Evolutionary conservation across 192 early-diverging fungal genomes (phyloP).

Genomic region (Entomortierella beljakovae): DNA sequence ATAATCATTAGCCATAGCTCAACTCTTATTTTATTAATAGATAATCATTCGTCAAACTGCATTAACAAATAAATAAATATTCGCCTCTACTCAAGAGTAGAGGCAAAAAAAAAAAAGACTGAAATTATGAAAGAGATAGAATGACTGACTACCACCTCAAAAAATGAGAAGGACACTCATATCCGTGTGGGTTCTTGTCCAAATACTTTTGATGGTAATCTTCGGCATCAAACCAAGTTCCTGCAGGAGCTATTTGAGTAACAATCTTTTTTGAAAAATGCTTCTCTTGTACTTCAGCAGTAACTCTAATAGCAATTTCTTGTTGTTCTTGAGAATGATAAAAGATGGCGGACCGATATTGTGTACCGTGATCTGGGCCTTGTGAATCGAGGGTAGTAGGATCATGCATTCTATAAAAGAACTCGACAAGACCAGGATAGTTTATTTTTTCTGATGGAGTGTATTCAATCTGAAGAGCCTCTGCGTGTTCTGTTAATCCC

Average conservation of each 20-base stretch:
- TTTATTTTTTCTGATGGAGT: conserved; percentile 67
- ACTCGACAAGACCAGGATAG: conserved; percentile 76
- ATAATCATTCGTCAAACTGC: too few relatives aligned
- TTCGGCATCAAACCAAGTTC: conserved; percentile 84
- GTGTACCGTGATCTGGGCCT: conserved; percentile 84
- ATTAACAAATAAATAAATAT: too few relatives aligned
- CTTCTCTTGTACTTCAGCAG: conserved; percentile 66
- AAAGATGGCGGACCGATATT: conserved; percentile 90
- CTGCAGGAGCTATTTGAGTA: conserved; percentile 75
- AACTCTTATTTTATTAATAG: too few relatives aligned
- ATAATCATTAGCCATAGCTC: too few relatives aligned
- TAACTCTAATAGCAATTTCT: conserved; percentile 73
- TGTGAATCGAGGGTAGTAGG: conserved; percentile 87
- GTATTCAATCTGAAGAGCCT: conserved; percentile 83
- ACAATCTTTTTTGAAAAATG: conserved; percentile 68
- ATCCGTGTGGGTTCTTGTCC: conserved; percentile 78
- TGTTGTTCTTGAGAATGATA: conserved; percentile 82
- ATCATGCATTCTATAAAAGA: conserved; percentile 88
- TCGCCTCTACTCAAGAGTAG: too few relatives aligned
- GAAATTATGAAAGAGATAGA: too few relatives aligned
- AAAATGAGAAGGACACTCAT: conserved; percentile 61
- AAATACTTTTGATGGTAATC: conserved; percentile 84
- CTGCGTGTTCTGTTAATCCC: conserved; percentile 82
- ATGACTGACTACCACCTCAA: conserved; percentile 42
- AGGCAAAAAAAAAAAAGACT: too few relatives aligned